phyloP scores from a whole-genome alignment of 257 asterid genomes.

The Scutellaria galericulata region DNA sequence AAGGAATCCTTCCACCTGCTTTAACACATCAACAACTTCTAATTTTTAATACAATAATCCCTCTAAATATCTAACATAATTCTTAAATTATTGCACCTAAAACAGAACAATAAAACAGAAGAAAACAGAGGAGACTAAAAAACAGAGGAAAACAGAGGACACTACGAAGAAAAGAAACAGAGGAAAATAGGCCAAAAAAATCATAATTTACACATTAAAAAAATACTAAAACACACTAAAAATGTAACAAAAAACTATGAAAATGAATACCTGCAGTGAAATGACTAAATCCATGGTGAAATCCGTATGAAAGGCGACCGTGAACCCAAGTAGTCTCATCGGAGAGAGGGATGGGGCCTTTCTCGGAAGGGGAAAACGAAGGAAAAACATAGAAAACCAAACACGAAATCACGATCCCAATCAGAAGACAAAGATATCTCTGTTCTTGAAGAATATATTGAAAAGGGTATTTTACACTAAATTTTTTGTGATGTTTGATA shows the following conservation, averaged over 20 bases:
- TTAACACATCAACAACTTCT: neutral
- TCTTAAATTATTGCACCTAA: neutral
- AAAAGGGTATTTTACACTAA: conserved; percentile 38
- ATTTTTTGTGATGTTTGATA: conserved; percentile 20
- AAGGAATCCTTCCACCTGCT: conserved; percentile 74
- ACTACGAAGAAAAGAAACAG: neutral
- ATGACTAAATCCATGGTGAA: conserved; percentile 39
- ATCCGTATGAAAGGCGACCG: conserved; percentile 30
- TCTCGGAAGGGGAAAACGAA: conserved; percentile 15
- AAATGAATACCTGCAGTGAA: conserved; percentile 46
- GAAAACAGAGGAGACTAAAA: neutral
- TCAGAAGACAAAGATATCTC: conserved; percentile 54
- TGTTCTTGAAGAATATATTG: conserved; percentile 59
- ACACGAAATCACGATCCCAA: conserved; percentile 57
- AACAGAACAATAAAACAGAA: neutral
- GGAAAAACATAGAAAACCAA: conserved; percentile 38
- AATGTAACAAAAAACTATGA: neutral
- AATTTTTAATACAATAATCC: no score
- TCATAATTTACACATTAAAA: neutral
- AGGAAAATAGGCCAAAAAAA: neutral
- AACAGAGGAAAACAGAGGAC: conserved; percentile 17
- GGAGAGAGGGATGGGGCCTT: conserved; percentile 32
- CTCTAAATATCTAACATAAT: neutral
- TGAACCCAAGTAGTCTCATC: conserved; percentile 33
- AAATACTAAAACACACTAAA: neutral